Base-by-base conservation (phyloP, 805 yeast species). In the Teunomyces cretensis region DNA sequence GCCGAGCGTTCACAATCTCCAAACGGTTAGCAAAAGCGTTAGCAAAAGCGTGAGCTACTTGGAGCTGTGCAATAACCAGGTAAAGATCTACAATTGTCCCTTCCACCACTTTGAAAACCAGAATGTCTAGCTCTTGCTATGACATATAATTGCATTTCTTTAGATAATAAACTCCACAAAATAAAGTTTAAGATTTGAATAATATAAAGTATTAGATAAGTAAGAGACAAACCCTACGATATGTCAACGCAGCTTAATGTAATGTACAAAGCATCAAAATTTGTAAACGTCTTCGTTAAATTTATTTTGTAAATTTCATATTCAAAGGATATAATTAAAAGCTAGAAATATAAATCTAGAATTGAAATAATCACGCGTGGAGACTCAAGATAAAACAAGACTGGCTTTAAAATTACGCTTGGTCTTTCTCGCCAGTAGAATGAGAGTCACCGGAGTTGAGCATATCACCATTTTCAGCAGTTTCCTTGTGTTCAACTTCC, bases 401-500 rank as follows among this genome's bases (percentile, higher is more conserved):
- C 27, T 9, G 28, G 38, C 22, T 17, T 35, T 5, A 14, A 17
- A 28, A 30, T 24, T 22, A 33, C n/a, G 38, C 35, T 26, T 35
- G 46, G 38, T 49, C 45, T 26, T 49, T 47, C 24, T 46, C 52
- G 19, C 42, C 46, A 36, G 49, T 41, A 14, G 46, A 39, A 36
- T 44, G 28, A 9, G 38, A 35, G 35, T 32, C 35, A 19, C 22
- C 38, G 6, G 19, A 12, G 28, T 35, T 39, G 41, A 43, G 39
- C 36, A 63, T 44, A 12, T 54, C 60, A 9, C 52, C 61, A 28
- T 58, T 60, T 8, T 45, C 38, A 4, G 17, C 51, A 33, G 54
- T 54, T 51, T 70, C 74, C n/a, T 57, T 50, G 48, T 70, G 76
- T 38, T 64, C 57, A 44, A 60, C 57, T 15, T 58, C 53, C 59